Evolutionary conservation across 305 asterid species (phyloP).

Genomic region (Fraxinus platypoda): DNA sequence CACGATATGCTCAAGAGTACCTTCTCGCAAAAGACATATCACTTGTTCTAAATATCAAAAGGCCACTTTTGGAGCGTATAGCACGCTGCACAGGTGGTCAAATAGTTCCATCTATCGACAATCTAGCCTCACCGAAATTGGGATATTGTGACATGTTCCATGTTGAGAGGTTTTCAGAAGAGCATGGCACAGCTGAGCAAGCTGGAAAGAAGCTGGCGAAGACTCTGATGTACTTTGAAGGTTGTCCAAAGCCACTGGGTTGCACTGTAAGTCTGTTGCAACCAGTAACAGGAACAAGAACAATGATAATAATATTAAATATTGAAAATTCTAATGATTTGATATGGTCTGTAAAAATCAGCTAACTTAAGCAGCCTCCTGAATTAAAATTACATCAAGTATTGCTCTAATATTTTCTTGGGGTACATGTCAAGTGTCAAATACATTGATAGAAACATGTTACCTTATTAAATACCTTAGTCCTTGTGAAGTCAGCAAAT

Average conservation of each 20-base stretch:
- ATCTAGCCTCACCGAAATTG: constrained; percentile 69
- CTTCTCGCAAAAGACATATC: constrained; percentile 89
- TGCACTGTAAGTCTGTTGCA: constrained; percentile 70
- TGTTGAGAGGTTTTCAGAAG: constrained; percentile 70
- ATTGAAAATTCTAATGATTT: constrained; percentile 12
- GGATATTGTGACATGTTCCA: constrained; percentile 87
- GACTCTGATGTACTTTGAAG: constrained; percentile 96
- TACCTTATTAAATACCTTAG: background rate
- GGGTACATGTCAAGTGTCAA: background rate
- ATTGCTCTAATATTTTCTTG: constrained; percentile 8
- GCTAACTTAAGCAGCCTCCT: background rate
- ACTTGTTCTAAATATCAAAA: constrained; percentile 88
- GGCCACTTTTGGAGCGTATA: constrained; percentile 89
- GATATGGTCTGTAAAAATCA: constrained; percentile 10
- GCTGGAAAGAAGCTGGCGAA: constrained; percentile 71
- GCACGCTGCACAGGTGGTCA: constrained; percentile 93
- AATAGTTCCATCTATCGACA: constrained; percentile 87
- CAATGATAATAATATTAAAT: constrained; percentile 4
- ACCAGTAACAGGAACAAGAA: constrained; percentile 12
- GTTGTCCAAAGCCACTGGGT: constrained; percentile 95
- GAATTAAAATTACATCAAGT: constrained; percentile 8
- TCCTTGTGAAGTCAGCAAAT: constrained; percentile 5
- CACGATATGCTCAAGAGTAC: constrained; percentile 94
- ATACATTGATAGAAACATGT: constrained; percentile 5
- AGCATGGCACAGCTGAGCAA: constrained; percentile 72